These are phyloP conservation scores for Exserohilum rostratum DNA, from an alignment of 2,329 filamentous ascomycete genomes.

Conservation along the genomic window DNA sequence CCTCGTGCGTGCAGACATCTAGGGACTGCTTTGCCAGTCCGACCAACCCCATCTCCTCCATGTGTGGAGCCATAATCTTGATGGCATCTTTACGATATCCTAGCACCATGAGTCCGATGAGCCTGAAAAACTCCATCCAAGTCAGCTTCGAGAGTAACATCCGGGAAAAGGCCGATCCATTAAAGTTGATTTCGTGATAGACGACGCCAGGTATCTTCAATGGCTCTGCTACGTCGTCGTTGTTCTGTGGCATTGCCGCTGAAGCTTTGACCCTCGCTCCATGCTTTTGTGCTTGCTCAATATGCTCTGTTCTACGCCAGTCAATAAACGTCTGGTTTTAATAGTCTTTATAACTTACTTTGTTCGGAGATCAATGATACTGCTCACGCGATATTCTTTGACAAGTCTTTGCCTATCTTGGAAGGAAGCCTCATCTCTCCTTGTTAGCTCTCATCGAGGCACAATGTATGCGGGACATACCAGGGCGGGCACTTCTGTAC, in stretches of 20 bases:
- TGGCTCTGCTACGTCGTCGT: conserved; percentile 60
- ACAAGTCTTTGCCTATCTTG: conserved; percentile 66
- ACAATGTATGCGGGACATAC: conserved; percentile 17
- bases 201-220: conserved; percentile 67
- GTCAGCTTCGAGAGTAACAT: conserved; percentile 71
- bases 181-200: conserved; percentile 74
- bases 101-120: conserved; percentile 67
- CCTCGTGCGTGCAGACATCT: conserved; percentile 68
- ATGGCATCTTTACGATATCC: conserved; percentile 74
- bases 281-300: conserved; percentile 69
- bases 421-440: conserved; percentile 70
- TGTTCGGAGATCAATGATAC: conserved; percentile 79
- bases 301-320: conserved; percentile 69
- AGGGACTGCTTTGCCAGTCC: conserved; percentile 74
- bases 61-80: conserved; percentile 69
- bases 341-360: conserved; percentile 57
- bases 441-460: conserved; percentile 3
- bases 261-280: conserved; percentile 55
- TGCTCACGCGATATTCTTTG: conserved; percentile 68
- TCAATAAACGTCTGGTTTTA: conserved; percentile 4
- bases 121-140: conserved; percentile 68
- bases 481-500: conserved; percentile 46
- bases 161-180: conserved; percentile 72
- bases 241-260: conserved; percentile 54
- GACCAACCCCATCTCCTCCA: conserved; percentile 73